Conservation (phyloP, 148 eudicot species). For the Cornus controversa region DNA sequence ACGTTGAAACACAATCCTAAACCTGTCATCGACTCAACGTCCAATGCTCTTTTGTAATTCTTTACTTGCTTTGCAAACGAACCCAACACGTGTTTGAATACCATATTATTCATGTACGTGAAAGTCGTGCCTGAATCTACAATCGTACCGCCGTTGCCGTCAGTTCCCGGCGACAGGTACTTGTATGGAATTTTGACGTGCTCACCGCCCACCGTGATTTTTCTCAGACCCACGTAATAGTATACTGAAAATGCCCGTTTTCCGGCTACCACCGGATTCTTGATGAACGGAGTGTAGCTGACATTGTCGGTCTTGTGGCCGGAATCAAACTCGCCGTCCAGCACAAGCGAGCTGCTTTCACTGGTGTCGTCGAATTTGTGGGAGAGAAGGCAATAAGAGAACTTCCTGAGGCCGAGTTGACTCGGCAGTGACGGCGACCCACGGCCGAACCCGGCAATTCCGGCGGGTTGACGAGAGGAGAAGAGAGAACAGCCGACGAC, state of each 20-base stretch:
- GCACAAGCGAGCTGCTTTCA: conserved; percentile 19
- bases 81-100: conserved; percentile 8
- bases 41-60: conserved; percentile 21
- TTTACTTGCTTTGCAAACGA: conserved; percentile 27
- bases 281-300: conserved; percentile 36
- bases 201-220: conserved; percentile 28
- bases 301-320: conserved; percentile 24
- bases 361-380: conserved; percentile 33
- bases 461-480: conserved; percentile 45
- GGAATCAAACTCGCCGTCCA: conserved; percentile 16
- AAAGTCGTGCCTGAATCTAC: conserved; percentile 48
- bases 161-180: conserved; percentile 14
- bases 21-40: conserved; percentile 28
- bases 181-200: conserved; percentile 27
- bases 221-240: conserved; percentile 36
- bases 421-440: conserved; percentile 41
- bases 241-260: conserved; percentile 16
- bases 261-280: conserved; percentile 25
- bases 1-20: conserved; percentile 43
- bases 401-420: conserved; percentile 41
- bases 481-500: conserved; percentile 47
- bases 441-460: conserved; percentile 53
- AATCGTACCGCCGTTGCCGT: conserved; percentile 44
- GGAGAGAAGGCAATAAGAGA: conserved; percentile 44
- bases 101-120: conserved; percentile 14